Percentiles rank a stretch among this genome's conserved stretches.
Conservation (phyloP, 202 grass and related monocot species). For the Elaeis oleifera region DNA sequence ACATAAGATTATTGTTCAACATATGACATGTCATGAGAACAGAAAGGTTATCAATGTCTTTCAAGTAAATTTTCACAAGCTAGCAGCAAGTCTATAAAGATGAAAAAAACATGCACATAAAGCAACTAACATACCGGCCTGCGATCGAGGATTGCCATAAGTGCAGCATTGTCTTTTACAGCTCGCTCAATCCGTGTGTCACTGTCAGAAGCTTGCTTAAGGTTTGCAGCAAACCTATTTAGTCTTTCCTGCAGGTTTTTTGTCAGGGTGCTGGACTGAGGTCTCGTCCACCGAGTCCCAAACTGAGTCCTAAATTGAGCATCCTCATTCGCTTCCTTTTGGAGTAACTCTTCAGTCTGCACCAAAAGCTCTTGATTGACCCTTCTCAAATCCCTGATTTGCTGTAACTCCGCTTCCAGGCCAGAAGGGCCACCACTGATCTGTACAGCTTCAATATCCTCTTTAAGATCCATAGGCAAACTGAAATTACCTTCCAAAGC, state of each 20-base stretch:
- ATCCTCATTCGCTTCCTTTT: conserved; percentile 88
- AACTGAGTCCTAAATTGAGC: conserved; percentile 87
- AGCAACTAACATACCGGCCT: conserved; percentile 48
- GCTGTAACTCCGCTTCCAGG: conserved; percentile 81
- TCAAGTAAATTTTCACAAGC: neutral
- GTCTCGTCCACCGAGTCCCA: conserved; percentile 79
- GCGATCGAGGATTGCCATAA: conserved; percentile 84
- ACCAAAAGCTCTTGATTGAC: conserved; percentile 84
- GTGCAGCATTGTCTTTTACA: conserved; percentile 59
- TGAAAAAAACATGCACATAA: neutral
- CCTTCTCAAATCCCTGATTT: conserved; percentile 85
- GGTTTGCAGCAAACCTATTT: conserved; percentile 83
- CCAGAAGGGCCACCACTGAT: conserved; percentile 77
- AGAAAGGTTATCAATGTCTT: neutral
- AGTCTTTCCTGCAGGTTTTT: conserved; percentile 88
- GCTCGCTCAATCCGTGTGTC: conserved; percentile 66
- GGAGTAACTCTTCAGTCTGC: conserved; percentile 86
- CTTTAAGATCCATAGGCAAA: conserved; percentile 77
- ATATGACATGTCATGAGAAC: neutral
- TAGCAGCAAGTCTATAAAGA: neutral
- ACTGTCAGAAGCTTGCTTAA: conserved; percentile 80
- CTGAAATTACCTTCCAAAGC: conserved; percentile 87
- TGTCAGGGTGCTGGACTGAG: conserved; percentile 83
- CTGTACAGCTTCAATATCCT: conserved; percentile 89
- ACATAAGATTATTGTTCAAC: too few species aligned